Evolutionary conservation across 2,329 filamentous ascomycete genomes (phyloP).

Genomic region (Dactylellina leptospora): DNA sequence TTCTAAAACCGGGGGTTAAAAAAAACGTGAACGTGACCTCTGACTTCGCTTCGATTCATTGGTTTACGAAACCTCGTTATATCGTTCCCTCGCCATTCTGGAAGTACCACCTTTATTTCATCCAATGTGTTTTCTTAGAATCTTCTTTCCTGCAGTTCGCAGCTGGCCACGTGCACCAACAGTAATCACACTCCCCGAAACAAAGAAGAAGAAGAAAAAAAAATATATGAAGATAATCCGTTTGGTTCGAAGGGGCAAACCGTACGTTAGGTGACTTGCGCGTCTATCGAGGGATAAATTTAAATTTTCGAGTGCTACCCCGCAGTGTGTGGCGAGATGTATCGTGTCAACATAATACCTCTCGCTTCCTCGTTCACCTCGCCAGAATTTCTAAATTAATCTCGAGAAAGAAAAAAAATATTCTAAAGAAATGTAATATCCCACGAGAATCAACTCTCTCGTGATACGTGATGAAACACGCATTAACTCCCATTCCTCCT

Average conservation of each 20-base stretch:
- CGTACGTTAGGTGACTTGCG: conserved; percentile 7
- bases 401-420: too few relatives aligned
- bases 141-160: conserved; percentile 1
- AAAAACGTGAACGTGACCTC: conserved; percentile 7
- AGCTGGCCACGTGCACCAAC: conserved; percentile 16
- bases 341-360: too few relatives aligned
- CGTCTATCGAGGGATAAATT: conserved; percentile 3
- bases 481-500: conserved; percentile 10
- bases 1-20: not conserved
- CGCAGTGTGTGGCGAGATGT: too few relatives aligned
- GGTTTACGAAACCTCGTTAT: not conserved
- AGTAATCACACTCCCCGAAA: not conserved
- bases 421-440: not conserved
- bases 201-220: not conserved
- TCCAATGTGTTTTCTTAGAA: conserved; percentile 10
- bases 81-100: not conserved
- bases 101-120: conserved; percentile 5
- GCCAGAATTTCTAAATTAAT: too few relatives aligned
- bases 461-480: conserved; percentile 36
- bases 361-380: too few relatives aligned
- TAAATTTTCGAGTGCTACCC: conserved; percentile 5
- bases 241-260: not conserved
- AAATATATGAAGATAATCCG: not conserved
- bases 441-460: conserved; percentile 13
- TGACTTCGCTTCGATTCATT: not conserved